A percentile compares a stretch with the other conserved stretches of the same genome.
Evolutionary conservation across 192 early-diverging fungal genomes (phyloP).

Genomic region (Anaeromyces robustus): DNA sequence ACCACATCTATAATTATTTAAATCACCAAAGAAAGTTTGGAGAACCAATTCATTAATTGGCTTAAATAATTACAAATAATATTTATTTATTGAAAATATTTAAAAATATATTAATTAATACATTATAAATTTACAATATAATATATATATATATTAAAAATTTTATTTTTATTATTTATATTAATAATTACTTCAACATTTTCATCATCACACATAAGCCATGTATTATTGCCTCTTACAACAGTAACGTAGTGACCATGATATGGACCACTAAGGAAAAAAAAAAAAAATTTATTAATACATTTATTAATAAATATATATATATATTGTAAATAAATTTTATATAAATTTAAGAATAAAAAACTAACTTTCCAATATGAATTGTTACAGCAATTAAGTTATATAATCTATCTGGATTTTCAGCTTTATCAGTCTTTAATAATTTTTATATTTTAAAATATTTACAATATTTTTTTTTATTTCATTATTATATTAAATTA

Average conservation of each 20-base stretch:
- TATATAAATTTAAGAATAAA: too few relatives aligned
- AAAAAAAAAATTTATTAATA: conserved; percentile 1
- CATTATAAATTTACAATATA: neutral
- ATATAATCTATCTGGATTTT: conserved; percentile 34
- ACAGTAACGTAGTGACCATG: conserved; percentile 95
- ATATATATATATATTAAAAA: too few relatives aligned
- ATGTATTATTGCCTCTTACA: conserved; percentile 60
- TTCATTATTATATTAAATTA: conserved; percentile 1
- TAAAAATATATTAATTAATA: neutral
- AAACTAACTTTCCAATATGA: conserved; percentile 68
- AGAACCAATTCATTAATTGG: conserved; percentile 60
- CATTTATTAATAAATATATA: neutral
- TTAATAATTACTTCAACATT: conserved; percentile 51
- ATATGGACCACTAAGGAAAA: conserved; percentile 58
- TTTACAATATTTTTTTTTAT: conserved; percentile 61
- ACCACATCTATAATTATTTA: conserved; percentile 53
- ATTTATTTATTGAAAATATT: neutral
- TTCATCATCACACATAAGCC: conserved; percentile 96
- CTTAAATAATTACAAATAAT: conserved; percentile 9
- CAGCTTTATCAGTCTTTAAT: neutral
- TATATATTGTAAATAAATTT: too few relatives aligned
- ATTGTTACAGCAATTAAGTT: conserved; percentile 79
- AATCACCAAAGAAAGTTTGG: conserved; percentile 66
- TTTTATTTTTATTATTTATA: too few relatives aligned
- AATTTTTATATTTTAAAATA: conserved; percentile 21